Conservation (phyloP, 257 asterid species). For the Eucommia ulmoides region DNA sequence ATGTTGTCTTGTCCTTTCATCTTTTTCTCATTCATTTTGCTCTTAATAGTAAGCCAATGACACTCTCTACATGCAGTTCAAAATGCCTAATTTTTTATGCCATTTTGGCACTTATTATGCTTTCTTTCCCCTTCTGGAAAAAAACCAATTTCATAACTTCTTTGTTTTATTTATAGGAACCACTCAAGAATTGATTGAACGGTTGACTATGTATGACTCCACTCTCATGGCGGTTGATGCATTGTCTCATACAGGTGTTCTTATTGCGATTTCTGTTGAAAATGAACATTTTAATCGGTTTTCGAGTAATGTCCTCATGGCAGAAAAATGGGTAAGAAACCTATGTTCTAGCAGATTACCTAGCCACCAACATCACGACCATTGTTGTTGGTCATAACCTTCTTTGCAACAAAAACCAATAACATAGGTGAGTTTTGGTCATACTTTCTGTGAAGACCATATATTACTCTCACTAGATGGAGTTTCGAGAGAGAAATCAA, state of each 20-base stretch:
- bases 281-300: constrained; percentile 32
- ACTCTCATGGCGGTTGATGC: constrained; percentile 11
- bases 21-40: neutral
- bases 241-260: constrained; percentile 11
- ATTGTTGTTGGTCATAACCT: constrained; percentile 44
- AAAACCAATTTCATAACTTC: neutral
- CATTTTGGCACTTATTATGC: neutral
- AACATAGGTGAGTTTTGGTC: constrained; percentile 16
- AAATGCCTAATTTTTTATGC: neutral
- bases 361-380: constrained; percentile 37
- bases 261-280: constrained; percentile 40
- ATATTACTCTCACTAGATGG: constrained; percentile 74
- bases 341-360: constrained; percentile 54
- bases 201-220: constrained; percentile 24
- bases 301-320: constrained; percentile 47
- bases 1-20: neutral
- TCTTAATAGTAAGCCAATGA: neutral
- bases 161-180: constrained; percentile 22
- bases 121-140: neutral
- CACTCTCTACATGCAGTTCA: no score
- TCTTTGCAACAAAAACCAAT: constrained; percentile 28
- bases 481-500: constrained; percentile 60
- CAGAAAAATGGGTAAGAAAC: constrained; percentile 66
- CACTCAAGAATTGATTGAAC: constrained; percentile 36
- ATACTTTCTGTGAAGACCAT: constrained; percentile 57